Base-by-base conservation (phyloP, 106 monocot species). In the Dioscorea zingiberensis region DNA sequence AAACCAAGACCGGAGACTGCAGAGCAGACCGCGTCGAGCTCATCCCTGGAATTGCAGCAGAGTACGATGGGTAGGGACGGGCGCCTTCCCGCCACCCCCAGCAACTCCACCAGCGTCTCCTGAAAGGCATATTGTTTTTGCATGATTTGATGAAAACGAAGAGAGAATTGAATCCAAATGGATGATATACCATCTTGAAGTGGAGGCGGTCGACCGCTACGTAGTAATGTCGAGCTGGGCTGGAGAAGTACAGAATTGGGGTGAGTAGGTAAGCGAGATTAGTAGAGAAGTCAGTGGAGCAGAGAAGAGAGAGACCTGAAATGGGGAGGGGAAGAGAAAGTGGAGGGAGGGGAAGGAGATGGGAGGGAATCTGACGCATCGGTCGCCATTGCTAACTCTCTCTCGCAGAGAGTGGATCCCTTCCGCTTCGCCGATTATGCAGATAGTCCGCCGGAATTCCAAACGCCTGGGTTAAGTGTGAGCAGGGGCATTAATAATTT, bases 11-110 rank as follows among this genome's bases (percentile, higher is more conserved):
- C 80, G 53, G 98, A 84, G 44, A 93, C 73, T 0, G 79, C 66
- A 22, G 93, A 77, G 69, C 84, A 99, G 59, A 99, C 86, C 25
- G 86, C 76, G 49, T 99, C 98, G 18, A 99, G 86, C 79, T 93
- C 93, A 60, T 99, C 98, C 19, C 98, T 77, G 7, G 89, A 93
- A 69, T 80, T 89, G 77, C 93, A 93, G 68, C 98, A 87, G 2
- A 89, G 51, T 27, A 85, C 93, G 25, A 99, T 86, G 22, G 98
- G 93, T 14, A 99, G 81, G 32, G 59, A 75, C 1, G 84, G 64
- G 11, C 84, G 80, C 54, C 79, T 67, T 13, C 86, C 86, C 10
- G 87, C 84, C 51, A 99, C 86, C 1, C 84, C 98, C 28, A 99
- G 63, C 9, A 99, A 89, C 71, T 99, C 98, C 67, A 99, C 76